Base-by-base conservation (phyloP, 176 grass and related monocot species). In the Phoenix dactylifera region DNA sequence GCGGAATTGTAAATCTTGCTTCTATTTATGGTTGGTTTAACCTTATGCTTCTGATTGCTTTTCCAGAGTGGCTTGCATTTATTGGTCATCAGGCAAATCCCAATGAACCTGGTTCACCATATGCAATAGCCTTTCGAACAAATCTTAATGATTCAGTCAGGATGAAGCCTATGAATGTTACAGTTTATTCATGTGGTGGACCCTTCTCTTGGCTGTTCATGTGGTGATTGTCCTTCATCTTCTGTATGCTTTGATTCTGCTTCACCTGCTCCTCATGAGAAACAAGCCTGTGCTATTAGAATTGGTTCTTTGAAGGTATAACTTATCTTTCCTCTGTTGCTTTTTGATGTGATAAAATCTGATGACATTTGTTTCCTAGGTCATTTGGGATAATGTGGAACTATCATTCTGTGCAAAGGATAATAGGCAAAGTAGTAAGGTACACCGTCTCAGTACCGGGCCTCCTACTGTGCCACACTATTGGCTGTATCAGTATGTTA, bases 171-270 rank as follows among this genome's bases (percentile, higher is more conserved):
- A 73, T 98, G 64, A 98, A 98, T 73, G 69, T 70, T 63, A 92
- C 93, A 59, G 63, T 82, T 67, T 98, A 98, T 90, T 88, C 93
- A 67, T 98, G 93, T 68, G 84, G 81, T 22, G 93, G n/a, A 98
- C 60, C 64, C 81, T 58, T 92, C 93, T 80, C 69, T 98, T 60
- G 93, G 87, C 24, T 98, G 93, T 61, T 98, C 93, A 49, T 98
- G 93, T 50, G 93, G 93, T 16, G 93, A 98, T 73, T 98, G 93
- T 66, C 93, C 87, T 65, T 88, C 87, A 51, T 82, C 86, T 73
- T 65, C 73, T 78, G 87, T 69, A 68, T 98, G 93, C 68, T 56
- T 26, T 56, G 82, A 69, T 65, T 85, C 83, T 68, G 56, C 67
- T 50, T 32, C 54, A 28, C 67, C 76, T 62, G 28, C 79, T 72